Evolutionary conservation across 2,329 filamentous ascomycete species (phyloP), one percentile per base, ranked within the genome.

Genomic region (Chrysoporthe puriensis): DNA sequence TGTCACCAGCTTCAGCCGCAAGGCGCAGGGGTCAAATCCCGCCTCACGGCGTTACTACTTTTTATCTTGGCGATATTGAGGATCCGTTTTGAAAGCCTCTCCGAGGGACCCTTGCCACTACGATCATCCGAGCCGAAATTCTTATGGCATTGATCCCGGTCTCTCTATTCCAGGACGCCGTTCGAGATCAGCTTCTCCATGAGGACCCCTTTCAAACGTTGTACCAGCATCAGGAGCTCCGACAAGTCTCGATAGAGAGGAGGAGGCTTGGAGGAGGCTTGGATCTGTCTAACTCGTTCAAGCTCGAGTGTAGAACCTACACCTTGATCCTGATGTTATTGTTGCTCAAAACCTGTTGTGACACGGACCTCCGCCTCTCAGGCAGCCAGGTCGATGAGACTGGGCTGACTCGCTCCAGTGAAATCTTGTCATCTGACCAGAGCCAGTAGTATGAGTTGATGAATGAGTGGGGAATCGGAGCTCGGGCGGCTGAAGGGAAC

Each of bases 1-100:
- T 52, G 21, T 54, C 26, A 9, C 36, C 50, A 52, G n/a, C 21
- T 54, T 14, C 50, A 54, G 50, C 50, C 50, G 50, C 50, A 54
- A 34, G 13, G 26, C 50, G 32, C 26, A 21, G 32, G 21, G 26
- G 11, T 14, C 14, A 5, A 11, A 54, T 54, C 50, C 50, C 16
- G 32, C 50, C 48, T 11, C 36, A 54, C 32, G 11, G 11, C 50
- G 50, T 54, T 16, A 54, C 50, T 34, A 54, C n/a, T 9, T 54
- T n/a, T 54, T 21, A 21, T 21, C 50, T 54, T 54, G 50, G 50
- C 50, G 13, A 54, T 54, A 54, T 16, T 11, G 16, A 54, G 26
- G 26, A 26, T 54, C 4, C 16, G 4, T 16, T 54, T 4, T 34
- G 11, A 16, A 21, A 13, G 26, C 16, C 21, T 54, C 50, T 32